Percentiles rank a stretch among this genome's conserved stretches.
Conservation (phyloP, 2,329 filamentous ascomycete species). For the Epichloe aotearoae region DNA sequence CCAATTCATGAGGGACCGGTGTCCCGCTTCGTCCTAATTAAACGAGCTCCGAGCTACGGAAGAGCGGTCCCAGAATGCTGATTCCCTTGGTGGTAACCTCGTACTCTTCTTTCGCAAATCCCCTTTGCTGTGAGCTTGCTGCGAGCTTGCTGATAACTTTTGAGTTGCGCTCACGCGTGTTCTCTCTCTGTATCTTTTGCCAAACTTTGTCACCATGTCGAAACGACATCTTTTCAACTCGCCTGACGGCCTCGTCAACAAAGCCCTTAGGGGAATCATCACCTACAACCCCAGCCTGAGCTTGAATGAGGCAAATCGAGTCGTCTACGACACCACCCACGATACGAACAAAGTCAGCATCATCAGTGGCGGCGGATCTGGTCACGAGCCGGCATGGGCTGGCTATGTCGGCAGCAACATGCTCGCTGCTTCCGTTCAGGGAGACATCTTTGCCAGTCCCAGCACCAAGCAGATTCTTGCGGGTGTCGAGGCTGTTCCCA, state of each 20-base stretch:
- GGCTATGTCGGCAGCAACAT: constrained; percentile 50
- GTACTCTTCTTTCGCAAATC: no score
- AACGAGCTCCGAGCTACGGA: no score
- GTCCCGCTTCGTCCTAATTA: no score
- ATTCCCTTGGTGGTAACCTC: no score
- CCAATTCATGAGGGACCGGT: no score
- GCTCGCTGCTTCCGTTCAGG: constrained; percentile 46
- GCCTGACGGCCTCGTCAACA: constrained; percentile 38
- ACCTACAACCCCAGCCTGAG: constrained; percentile 38
- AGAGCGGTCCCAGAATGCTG: no score
- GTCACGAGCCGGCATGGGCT: constrained; percentile 49
- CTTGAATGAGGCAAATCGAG: constrained; percentile 36
- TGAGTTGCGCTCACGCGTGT: no score
- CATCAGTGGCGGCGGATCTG: constrained; percentile 42
- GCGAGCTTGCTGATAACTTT: no score
- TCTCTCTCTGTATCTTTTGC: not conserved
- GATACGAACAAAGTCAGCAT: constrained; percentile 33
- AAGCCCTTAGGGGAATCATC: constrained; percentile 36
- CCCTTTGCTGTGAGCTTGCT: no score
- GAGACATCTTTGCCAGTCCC: constrained; percentile 51
- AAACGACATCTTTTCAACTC: constrained; percentile 39
- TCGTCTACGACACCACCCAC: constrained; percentile 35
- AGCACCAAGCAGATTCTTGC: constrained; percentile 50
- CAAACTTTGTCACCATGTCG: constrained; percentile 24
- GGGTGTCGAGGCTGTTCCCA: constrained; percentile 42